Conservation (phyloP, 805 yeast genomes). For the Teunomyces aglyptinius region DNA sequence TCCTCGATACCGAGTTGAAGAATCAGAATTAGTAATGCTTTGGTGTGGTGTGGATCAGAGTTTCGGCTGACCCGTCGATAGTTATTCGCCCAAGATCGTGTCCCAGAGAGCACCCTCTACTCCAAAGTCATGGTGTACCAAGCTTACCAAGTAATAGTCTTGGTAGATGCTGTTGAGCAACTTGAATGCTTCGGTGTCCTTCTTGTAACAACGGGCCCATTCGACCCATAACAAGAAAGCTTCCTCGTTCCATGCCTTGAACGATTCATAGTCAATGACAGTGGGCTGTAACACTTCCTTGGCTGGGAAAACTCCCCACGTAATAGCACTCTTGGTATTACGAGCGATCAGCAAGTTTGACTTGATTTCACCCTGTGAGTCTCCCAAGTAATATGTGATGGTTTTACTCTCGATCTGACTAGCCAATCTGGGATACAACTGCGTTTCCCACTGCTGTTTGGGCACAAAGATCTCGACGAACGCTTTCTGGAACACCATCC, state of each 20-base stretch:
- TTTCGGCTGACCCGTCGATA: slow-evolving; percentile 9
- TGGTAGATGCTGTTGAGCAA: slow-evolving; percentile 62
- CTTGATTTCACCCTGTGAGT: slow-evolving; percentile 52
- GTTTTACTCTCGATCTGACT: slow-evolving; percentile 34
- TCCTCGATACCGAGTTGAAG: slow-evolving; percentile 29
- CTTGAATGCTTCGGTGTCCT: slow-evolving; percentile 52
- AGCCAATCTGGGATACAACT: slow-evolving; percentile 52
- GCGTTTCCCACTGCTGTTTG: slow-evolving; percentile 61
- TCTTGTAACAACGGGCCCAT: slow-evolving; percentile 82
- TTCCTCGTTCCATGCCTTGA: slow-evolving; percentile 95
- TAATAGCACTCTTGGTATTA: slow-evolving; percentile 71
- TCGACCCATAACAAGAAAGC: slow-evolving; percentile 88
- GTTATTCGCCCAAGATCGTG: slow-evolving; percentile 41
- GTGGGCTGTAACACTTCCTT: slow-evolving; percentile 90
- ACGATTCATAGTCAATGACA: slow-evolving; percentile 86
- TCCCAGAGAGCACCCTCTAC: slow-evolving; percentile 79
- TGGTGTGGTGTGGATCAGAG: not conserved
- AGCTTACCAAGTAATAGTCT: slow-evolving; percentile 72
- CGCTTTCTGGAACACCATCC: slow-evolving; percentile 87
- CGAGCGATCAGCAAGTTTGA: slow-evolving; percentile 53
- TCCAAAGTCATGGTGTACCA: slow-evolving; percentile 81
- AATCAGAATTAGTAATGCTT: not conserved
- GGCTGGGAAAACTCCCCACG: slow-evolving; percentile 97
- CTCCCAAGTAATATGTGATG: slow-evolving; percentile 76
- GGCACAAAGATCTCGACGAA: slow-evolving; percentile 83